Percentiles rank a stretch among this genome's conserved stretches.
Evolutionary conservation across 2,329 filamentous ascomycete genomes (phyloP).

Genomic region (Falciphora oryzae): DNA sequence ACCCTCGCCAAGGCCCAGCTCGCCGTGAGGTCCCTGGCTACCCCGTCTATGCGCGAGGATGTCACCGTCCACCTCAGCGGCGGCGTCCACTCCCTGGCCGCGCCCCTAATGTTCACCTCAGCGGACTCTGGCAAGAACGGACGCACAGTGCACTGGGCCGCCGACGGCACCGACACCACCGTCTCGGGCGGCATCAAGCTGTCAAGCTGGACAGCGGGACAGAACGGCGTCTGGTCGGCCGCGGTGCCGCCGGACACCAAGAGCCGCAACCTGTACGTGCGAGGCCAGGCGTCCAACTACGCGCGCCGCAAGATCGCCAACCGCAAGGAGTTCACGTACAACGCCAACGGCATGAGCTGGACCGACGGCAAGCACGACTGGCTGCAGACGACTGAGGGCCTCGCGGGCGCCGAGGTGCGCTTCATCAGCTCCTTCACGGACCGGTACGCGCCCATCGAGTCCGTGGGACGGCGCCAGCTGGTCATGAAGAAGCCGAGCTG

Average conservation of each 20-base stretch:
- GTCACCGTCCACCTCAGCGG: slow-evolving; percentile 10
- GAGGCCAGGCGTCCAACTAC: slow-evolving; percentile 13
- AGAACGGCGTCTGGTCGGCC: slow-evolving; percentile 12
- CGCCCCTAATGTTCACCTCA: slow-evolving; percentile 8
- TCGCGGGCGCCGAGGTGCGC: slow-evolving; percentile 12
- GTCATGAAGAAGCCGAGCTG: slow-evolving; percentile 14
- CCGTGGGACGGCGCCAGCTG: slow-evolving; percentile 9
- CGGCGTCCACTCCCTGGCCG: slow-evolving; percentile 9
- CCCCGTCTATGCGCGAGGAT: slow-evolving; percentile 3
- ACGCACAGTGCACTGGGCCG: slow-evolving; percentile 6
- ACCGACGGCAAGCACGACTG: slow-evolving; percentile 12
- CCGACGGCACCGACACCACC: slow-evolving; percentile 6
- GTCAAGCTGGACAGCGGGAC: slow-evolving; percentile 9
- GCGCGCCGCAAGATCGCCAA: slow-evolving; percentile 12
- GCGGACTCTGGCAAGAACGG: slow-evolving; percentile 13
- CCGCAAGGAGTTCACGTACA: slow-evolving; percentile 11
- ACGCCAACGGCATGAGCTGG: slow-evolving; percentile 11
- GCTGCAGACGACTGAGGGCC: slow-evolving; percentile 9
- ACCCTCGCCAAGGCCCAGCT: slow-evolving; percentile 8
- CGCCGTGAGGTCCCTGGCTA: slow-evolving; percentile 5
- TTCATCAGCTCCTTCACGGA: slow-evolving; percentile 11
- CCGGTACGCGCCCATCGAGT: slow-evolving; percentile 13
- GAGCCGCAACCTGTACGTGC: slow-evolving; percentile 13
- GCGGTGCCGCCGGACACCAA: slow-evolving; percentile 10
- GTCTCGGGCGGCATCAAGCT: slow-evolving; percentile 12